phyloP scores from a whole-genome alignment of 2,329 filamentous ascomycete species.

The Diaporthe ilicicola region DNA sequence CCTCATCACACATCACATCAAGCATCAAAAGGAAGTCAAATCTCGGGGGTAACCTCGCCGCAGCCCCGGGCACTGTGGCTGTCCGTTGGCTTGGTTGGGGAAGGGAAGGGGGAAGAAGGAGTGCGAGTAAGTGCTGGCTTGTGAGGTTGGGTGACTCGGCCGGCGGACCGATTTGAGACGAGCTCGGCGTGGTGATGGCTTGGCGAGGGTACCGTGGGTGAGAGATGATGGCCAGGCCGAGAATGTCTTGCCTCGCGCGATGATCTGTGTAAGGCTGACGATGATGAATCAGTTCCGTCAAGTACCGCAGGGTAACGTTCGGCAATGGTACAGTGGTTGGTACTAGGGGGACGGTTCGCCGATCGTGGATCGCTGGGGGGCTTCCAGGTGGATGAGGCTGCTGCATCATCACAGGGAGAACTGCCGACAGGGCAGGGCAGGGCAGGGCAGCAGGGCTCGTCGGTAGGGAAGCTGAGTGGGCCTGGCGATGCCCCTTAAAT shows the following conservation, averaged over 20 bases:
- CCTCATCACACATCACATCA: constrained; percentile 17
- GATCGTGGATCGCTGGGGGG: constrained; percentile 20
- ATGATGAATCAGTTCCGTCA: constrained; percentile 24
- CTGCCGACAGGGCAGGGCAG: constrained; percentile 26
- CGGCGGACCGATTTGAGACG: constrained; percentile 7
- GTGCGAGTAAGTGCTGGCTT: not conserved
- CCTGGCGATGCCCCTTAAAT: constrained; percentile 28
- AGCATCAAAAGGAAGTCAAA: constrained; percentile 17
- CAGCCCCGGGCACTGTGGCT: constrained; percentile 21
- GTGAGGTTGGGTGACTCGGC: constrained; percentile 6
- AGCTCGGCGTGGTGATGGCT: not conserved
- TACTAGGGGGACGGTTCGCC: constrained; percentile 22
- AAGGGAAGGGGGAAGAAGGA: not conserved
- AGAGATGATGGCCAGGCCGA: constrained; percentile 11
- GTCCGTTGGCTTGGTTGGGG: not conserved
- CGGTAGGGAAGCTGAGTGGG: constrained; percentile 24
- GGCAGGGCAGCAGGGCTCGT: constrained; percentile 16
- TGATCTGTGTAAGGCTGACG: constrained; percentile 32
- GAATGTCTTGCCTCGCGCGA: constrained; percentile 19
- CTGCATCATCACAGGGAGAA: constrained; percentile 28
- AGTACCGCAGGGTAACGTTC: constrained; percentile 29
- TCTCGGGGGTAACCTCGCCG: constrained; percentile 22
- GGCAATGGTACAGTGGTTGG: constrained; percentile 27
- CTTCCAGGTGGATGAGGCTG: constrained; percentile 26
- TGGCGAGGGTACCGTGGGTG: constrained; percentile 22